phyloP scores from a whole-genome alignment of 1,284 basidiomycete genomes.

The Cryptococcus sp. region DNA sequence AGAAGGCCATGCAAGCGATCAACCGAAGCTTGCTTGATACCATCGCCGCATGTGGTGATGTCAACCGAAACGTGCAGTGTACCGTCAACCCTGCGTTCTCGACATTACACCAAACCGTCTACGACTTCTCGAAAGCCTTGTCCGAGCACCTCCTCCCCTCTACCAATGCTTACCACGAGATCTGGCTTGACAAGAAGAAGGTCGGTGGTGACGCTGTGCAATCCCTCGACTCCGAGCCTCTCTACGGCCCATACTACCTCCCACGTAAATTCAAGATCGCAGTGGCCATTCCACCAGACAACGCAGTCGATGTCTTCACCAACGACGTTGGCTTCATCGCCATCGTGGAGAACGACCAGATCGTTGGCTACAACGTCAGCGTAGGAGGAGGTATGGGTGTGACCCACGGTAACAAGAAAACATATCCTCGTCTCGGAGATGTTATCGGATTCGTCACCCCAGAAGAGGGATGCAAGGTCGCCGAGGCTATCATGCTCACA shows the following conservation, averaged over 20 bases:
- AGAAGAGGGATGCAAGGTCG: constrained; percentile 82
- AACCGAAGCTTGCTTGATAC: constrained; percentile 92
- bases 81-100: constrained; percentile 88
- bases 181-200: constrained; percentile 96
- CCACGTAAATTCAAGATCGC: constrained; percentile 99
- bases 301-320: constrained; percentile 94
- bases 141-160: constrained; percentile 86
- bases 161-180: constrained; percentile 96
- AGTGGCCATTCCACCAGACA: constrained; percentile 92
- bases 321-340: constrained; percentile 97
- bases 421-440: constrained; percentile 87
- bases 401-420: constrained; percentile 98
- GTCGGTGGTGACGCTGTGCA: constrained; percentile 87
- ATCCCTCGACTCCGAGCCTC: constrained; percentile 79
- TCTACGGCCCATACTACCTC: constrained; percentile 96
- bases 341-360: constrained; percentile 72
- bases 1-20: constrained; percentile 94
- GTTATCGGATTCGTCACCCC: constrained; percentile 90
- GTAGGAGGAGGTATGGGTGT: constrained; percentile 99
- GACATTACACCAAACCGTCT: constrained; percentile 80
- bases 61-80: constrained; percentile 88
- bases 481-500: constrained; percentile 89
- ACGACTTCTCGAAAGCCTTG: constrained; percentile 80
- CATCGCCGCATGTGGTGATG: constrained; percentile 96
- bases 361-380: constrained; percentile 87